Percentiles rank a stretch among this genome's conserved stretches.
Conservation (phyloP, 2,329 filamentous ascomycete genomes). For the Didymella segeticola region DNA sequence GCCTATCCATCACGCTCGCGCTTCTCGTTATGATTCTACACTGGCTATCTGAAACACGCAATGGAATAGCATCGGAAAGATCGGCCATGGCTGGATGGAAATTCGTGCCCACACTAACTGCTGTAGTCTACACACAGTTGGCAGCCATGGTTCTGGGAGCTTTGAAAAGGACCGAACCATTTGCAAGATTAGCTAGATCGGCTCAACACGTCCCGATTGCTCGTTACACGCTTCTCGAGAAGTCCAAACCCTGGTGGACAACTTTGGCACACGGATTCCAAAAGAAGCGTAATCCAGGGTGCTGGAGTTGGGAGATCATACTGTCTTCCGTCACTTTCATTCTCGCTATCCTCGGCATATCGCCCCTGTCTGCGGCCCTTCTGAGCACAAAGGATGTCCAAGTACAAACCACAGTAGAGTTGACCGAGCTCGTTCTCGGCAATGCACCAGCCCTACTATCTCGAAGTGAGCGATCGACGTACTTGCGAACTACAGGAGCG, state of each 20-base stretch:
- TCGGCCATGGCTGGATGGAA: conserved; percentile 27
- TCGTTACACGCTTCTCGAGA: conserved; percentile 21
- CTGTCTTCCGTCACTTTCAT: conserved; percentile 1
- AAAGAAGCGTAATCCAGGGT: conserved; percentile 6
- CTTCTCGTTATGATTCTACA: neutral
- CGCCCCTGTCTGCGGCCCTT: neutral
- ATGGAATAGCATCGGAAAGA: neutral
- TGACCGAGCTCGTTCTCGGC: neutral
- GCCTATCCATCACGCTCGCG: neutral
- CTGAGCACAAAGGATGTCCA: neutral
- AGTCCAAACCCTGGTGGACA: conserved; percentile 17
- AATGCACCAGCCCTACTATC: neutral
- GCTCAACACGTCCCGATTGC: conserved; percentile 16
- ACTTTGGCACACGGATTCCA: conserved; percentile 10
- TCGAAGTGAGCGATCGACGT: conserved; percentile 17
- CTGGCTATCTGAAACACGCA: neutral
- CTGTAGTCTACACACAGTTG: conserved; percentile 29
- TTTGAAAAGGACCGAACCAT: conserved; percentile 29
- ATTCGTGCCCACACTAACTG: conserved; percentile 30
- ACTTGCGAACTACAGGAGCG: conserved; percentile 21
- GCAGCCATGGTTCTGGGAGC: conserved; percentile 30
- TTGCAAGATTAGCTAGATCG: conserved; percentile 23
- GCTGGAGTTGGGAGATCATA: conserved; percentile 16
- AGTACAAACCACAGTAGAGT: conserved; percentile 1
- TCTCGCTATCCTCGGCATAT: neutral